Base-by-base conservation (phyloP, 2,329 filamentous ascomycete genomes). In the Scytalidium lignicola region DNA sequence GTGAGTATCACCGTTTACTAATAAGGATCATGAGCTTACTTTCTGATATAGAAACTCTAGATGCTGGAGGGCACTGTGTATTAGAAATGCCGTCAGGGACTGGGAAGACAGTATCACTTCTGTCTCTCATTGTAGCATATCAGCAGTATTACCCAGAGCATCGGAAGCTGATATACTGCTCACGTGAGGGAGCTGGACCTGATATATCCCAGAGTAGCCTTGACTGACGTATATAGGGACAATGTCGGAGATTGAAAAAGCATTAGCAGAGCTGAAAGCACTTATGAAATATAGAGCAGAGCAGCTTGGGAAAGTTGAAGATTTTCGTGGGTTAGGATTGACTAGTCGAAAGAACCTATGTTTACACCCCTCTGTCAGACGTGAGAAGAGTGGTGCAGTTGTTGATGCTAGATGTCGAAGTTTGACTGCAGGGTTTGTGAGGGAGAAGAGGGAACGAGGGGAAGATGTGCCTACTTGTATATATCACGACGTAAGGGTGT, bases 191-290 rank as follows among this genome's bases (percentile, higher is more conserved):
- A n/a, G 15, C 32, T 37, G 15, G 15, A 17, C 19, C 20, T 15
- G 32, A 6, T 5, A 8, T 13, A 2, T 28, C n/a, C 21, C 44
- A 19, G 12, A 9, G 17, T 32, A 32, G 22, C 13, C 23, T 26
- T 41, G 53, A 39, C 46, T 47, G 40, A 22, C 32, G 6, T 20
- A 26, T 41, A 9, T 44, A 83, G 80, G 80, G 73, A 99, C 93
- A 49, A 99, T 99, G 91, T 99, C 93, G 32, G 93, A 99, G 72
- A 99, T 99, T 62, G 93, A 99, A 67, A 99, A 99, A 71, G 93
- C 95, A 0, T 71, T 99, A 46, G 88, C 89, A 9, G 93, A 99
- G 69, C 68, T 99, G 59, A 90, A 93, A 66, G 85, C 84, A 20
- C 71, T 99, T 47, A 99, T 99, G 91, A 95, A 95, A 65, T 97